A percentile compares a stretch with the other conserved stretches of the same genome.
Conservation (phyloP, 179 eudicot species). For the Spinacia oleracea region DNA sequence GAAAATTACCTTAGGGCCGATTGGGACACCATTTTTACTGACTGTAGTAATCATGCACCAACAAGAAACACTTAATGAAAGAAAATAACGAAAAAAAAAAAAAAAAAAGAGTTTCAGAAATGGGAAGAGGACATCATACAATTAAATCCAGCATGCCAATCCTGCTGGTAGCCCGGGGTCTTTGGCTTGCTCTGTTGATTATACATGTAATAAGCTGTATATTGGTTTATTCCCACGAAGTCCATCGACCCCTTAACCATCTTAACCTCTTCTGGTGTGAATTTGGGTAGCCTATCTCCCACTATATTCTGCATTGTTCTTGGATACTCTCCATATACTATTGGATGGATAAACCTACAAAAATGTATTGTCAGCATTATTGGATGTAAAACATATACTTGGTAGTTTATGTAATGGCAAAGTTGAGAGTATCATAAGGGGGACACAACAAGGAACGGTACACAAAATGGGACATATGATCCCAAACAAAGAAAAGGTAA, state of each 20-base stretch:
- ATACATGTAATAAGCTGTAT: conserved; percentile 65
- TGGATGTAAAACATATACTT: too few species aligned
- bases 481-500: too few species aligned
- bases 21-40: conserved; percentile 57
- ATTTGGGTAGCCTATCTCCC: conserved; percentile 68
- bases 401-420: too few species aligned
- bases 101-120: neutral
- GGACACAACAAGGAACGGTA: too few species aligned
- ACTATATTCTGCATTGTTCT: conserved; percentile 69
- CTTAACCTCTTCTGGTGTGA: conserved; percentile 58
- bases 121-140: conserved; percentile 42
- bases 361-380: too few species aligned
- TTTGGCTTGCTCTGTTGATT: conserved; percentile 40
- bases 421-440: too few species aligned
- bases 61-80: neutral
- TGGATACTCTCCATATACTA: conserved; percentile 83
- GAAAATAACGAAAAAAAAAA: neutral
- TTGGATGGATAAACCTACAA: conserved; percentile 70
- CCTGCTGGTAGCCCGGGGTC: conserved; percentile 56
- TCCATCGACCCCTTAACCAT: conserved; percentile 85
- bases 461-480: too few species aligned
- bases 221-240: conserved; percentile 68
- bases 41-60: conserved; percentile 38
- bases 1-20: conserved; percentile 63
- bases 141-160: conserved; percentile 71